Base-by-base conservation (phyloP, 257 asterid species). In the Apocynum venetum region DNA sequence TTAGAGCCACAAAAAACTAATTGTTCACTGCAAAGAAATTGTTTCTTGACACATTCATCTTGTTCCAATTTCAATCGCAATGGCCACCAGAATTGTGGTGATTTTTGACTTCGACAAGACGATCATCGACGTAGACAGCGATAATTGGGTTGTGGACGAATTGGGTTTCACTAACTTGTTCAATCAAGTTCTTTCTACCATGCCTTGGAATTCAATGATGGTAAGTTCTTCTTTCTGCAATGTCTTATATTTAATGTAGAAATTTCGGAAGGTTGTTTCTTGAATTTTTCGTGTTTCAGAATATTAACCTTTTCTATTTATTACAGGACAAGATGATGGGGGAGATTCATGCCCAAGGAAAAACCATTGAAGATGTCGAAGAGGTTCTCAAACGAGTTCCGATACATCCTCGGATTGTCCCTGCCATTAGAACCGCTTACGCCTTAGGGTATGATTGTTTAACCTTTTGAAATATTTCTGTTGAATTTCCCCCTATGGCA, bases 81-180 rank as follows among this genome's bases (percentile, higher is more conserved):
- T 72, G 86, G 83, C 86, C 3, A 79, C 84, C 6, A 79, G 64
- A 74, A 78, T 73, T 47, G 82, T 85, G n/a, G 85, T 85, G 72
- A 55, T 85, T 69, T 85, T 85, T 4, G 89, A 85, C 80, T 85
- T 85, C 51, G 89, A 85, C 41, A 85, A 85, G 87, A 85, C 89
- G 17, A 85, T 85, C 5, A 83, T 85, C 11, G 89, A 85, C 65
- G 3, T 79, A 38, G 89, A 85, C 25, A 85, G 87, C 14, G 89
- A 85, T 80, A 85, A 85, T 61, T 85, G 89, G 89, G 87, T 85
- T 35, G 71, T 85, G 15, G 89, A 85, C 55, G 89, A 85, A 59
- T 74, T 83, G 25, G 86, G 86, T 3, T 82, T 82, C 80, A 78
- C 83, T 52, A 80, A 72, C 43, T 80, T 78, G 77, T 85, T 76